A percentile compares a stretch with the other conserved stretches of the same genome.
Evolutionary conservation across 495 filamentous ascomycete genomes (phyloP).

Genomic region (Xylaria bambusicola): DNA sequence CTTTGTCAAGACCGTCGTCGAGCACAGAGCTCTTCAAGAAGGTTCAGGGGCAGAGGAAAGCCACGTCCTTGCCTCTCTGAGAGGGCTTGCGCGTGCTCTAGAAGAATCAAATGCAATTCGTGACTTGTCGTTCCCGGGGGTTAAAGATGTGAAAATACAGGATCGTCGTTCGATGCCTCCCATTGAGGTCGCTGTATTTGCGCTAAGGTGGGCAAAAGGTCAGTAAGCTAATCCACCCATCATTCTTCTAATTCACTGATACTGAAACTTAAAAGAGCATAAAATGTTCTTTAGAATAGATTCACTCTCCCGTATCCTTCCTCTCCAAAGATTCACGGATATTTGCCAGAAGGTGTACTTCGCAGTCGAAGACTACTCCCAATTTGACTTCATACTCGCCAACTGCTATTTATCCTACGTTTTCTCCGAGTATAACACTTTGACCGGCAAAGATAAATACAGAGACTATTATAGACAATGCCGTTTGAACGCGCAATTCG

Average conservation of each 20-base stretch:
- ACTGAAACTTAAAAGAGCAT: slow-evolving; percentile 13
- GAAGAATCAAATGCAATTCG: not conserved
- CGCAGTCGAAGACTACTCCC: slow-evolving; percentile 26
- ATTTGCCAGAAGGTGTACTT: slow-evolving; percentile 33
- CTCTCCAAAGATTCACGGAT: slow-evolving; percentile 26
- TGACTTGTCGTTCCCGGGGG: slow-evolving; percentile 3
- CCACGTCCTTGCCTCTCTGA: slow-evolving; percentile 37
- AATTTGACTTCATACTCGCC: slow-evolving; percentile 29
- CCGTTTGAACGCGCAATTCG: slow-evolving; percentile 20
- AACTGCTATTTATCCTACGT: slow-evolving; percentile 30
- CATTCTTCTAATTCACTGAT: not conserved
- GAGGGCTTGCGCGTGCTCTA: not conserved
- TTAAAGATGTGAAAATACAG: slow-evolving; percentile 8
- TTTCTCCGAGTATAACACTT: slow-evolving; percentile 24
- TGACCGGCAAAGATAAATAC: slow-evolving; percentile 18
- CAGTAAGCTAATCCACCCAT: not conserved
- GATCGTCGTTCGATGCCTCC: slow-evolving; percentile 26
- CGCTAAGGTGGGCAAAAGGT: slow-evolving; percentile 45
- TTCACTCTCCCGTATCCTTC: slow-evolving; percentile 23
- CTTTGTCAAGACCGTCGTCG: slow-evolving; percentile 22
- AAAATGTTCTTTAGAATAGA: slow-evolving; percentile 11
- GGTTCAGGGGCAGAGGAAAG: slow-evolving; percentile 42
- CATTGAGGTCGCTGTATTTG: slow-evolving; percentile 25
- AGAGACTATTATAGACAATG: slow-evolving; percentile 16
- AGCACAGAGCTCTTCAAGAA: slow-evolving; percentile 11